These are phyloP conservation scores for Spathaspora sp. DNA, from an alignment of 805 yeast genomes.

Conservation along the genomic window DNA sequence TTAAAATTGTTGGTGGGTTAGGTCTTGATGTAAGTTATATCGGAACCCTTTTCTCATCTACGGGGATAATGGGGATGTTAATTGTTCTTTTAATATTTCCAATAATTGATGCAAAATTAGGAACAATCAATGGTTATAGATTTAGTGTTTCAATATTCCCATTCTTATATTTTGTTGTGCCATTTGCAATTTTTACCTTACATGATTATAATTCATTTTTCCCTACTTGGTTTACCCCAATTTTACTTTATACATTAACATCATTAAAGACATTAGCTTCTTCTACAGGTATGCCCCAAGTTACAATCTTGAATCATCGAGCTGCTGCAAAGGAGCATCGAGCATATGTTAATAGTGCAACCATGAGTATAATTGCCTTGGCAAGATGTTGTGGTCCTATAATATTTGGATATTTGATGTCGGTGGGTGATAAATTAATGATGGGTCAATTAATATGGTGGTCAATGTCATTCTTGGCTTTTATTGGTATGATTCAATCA, in stretches of 20 bases:
- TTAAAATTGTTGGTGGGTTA: conserved; percentile 34
- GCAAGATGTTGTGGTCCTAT: conserved; percentile 32
- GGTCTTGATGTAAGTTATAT: conserved; percentile 29
- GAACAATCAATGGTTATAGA: conserved; percentile 27
- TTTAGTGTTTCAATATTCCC: conserved; percentile 31
- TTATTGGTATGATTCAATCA: conserved; percentile 25
- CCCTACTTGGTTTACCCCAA: conserved; percentile 29
- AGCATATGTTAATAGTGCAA: conserved; percentile 31
- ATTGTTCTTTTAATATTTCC: conserved; percentile 30
- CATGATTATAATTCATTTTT: conserved; percentile 19
- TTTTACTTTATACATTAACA: conserved; percentile 25
- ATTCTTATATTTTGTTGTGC: conserved; percentile 26
- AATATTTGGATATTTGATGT: conserved; percentile 31
- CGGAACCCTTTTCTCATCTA: conserved; percentile 32
- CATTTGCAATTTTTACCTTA: conserved; percentile 29
- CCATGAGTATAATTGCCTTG: conserved; percentile 31
- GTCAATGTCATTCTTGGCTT: conserved; percentile 25
- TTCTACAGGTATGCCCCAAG: conserved; percentile 35
- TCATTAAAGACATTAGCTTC: conserved; percentile 29
- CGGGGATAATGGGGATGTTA: conserved; percentile 34
- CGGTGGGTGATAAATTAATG: conserved; percentile 22
- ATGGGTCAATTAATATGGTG: conserved; percentile 33
- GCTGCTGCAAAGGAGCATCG: conserved; percentile 32
- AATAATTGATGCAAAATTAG: conserved; percentile 26
- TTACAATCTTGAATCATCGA: conserved; percentile 30